These are phyloP conservation scores for Pyrrhoderma lamaoense DNA, from an alignment of 1,284 basidiomycete species.

Conservation along the genomic window DNA sequence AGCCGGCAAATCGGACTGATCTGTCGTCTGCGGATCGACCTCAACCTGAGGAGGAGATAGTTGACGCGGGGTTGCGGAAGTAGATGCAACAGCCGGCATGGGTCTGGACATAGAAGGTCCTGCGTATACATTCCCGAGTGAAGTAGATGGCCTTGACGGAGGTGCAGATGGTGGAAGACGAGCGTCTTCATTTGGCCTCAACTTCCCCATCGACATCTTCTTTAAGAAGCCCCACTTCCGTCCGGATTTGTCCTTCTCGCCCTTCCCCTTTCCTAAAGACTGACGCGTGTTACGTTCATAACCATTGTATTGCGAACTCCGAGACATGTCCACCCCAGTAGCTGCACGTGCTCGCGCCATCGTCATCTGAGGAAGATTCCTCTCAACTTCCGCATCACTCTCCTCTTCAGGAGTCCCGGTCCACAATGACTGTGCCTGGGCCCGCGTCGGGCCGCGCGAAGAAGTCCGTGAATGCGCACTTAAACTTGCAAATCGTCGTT, in stretches of 20 bases:
- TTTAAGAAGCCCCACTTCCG: conserved; percentile 86
- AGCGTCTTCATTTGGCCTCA: conserved; percentile 32
- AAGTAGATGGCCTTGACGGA: conserved; percentile 27
- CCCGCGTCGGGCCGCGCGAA: conserved; percentile 34
- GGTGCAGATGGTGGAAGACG: conserved; percentile 39
- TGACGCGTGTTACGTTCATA: conserved; percentile 24
- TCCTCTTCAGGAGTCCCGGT: conserved; percentile 25
- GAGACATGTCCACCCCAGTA: conserved; percentile 11
- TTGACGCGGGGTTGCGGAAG: conserved; percentile 19
- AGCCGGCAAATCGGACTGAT: conserved; percentile 30
- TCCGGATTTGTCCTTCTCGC: conserved; percentile 47
- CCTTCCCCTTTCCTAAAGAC: conserved; percentile 27
- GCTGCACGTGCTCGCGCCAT: conserved; percentile 10
- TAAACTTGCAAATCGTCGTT: conserved; percentile 55
- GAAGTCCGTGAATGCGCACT: conserved; percentile 39
- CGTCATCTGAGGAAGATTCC: conserved; percentile 2
- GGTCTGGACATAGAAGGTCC: not conserved
- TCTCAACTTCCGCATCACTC: conserved; percentile 11
- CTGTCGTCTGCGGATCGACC: conserved; percentile 6
- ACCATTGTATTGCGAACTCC: conserved; percentile 5
- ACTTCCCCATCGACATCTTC: conserved; percentile 94
- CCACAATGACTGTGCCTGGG: conserved; percentile 31
- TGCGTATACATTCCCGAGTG: conserved; percentile 20
- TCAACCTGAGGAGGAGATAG: conserved; percentile 21
- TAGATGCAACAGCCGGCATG: conserved; percentile 11